Percentiles rank a stretch among this genome's conserved stretches.
phyloP scores from a whole-genome alignment of 176 grass and related monocot genomes.

The Tuctoria greenei region DNA sequence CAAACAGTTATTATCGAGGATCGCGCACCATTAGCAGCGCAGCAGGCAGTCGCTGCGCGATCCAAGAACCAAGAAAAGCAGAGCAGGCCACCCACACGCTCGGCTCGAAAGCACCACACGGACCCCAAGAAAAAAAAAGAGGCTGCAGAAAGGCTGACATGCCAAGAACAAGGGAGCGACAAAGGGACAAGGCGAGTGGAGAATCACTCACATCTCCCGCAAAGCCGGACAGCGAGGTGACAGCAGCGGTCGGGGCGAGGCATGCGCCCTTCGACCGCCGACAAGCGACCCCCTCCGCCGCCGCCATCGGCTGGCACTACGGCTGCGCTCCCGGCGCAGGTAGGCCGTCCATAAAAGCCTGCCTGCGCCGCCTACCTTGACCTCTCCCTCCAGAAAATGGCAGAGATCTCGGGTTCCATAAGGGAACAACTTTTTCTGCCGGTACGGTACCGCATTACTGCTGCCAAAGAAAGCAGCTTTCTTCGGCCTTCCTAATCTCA shows the following conservation, averaged over 20 bases:
- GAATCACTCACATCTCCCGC: background rate
- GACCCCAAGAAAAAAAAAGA: conserved; percentile 10
- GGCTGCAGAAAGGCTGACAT: background rate
- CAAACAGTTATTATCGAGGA: background rate
- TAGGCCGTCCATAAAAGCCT: conserved; percentile 14
- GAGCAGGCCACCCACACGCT: conserved; percentile 7
- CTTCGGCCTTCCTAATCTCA: background rate
- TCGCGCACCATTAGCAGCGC: background rate
- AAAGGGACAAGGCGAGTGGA: background rate
- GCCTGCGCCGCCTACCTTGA: background rate
- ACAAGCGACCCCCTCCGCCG: conserved; percentile 4
- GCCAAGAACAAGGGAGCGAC: background rate
- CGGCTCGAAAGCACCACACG: background rate
- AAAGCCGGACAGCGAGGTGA: background rate
- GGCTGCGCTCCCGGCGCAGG: background rate
- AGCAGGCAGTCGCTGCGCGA: background rate
- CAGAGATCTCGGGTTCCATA: conserved; percentile 16
- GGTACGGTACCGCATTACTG: conserved; percentile 12
- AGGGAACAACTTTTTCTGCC: background rate
- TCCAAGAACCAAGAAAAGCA: background rate
- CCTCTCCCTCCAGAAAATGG: conserved; percentile 21
- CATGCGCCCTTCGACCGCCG: background rate
- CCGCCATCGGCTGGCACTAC: background rate
- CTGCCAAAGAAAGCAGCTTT: background rate
- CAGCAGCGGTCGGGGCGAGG: background rate